Conservation (phyloP, 2,329 filamentous ascomycete genomes). For the Sarocladium brachiariae region DNA sequence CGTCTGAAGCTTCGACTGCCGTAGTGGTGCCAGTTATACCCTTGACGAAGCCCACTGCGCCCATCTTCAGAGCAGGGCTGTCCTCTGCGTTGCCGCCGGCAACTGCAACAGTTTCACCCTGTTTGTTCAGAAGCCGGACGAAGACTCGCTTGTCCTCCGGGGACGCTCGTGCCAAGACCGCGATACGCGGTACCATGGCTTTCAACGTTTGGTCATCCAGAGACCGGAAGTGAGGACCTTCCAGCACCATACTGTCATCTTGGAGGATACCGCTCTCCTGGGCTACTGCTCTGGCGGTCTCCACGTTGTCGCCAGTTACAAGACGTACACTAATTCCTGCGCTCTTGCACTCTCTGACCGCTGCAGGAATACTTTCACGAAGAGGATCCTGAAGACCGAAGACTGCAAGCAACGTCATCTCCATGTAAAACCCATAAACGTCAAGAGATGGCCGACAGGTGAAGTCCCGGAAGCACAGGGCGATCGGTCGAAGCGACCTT, state of each 20-base stretch:
- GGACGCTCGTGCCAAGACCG: constrained; percentile 51
- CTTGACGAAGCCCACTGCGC: constrained; percentile 64
- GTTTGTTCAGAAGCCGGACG: constrained; percentile 44
- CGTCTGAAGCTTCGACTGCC: constrained; percentile 62
- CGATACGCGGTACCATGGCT: constrained; percentile 39
- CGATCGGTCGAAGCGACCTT: constrained; percentile 69
- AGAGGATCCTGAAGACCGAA: constrained; percentile 68
- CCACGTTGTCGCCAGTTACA: constrained; percentile 65
- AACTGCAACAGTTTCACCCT: constrained; percentile 53
- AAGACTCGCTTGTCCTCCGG: constrained; percentile 54
- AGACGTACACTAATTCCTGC: constrained; percentile 64
- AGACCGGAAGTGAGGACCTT: constrained; percentile 55
- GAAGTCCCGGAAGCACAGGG: constrained; percentile 67
- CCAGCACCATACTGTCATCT: constrained; percentile 56
- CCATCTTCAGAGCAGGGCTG: constrained; percentile 57
- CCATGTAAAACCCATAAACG: constrained; percentile 36
- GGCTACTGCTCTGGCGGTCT: constrained; percentile 59
- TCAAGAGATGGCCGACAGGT: constrained; percentile 53
- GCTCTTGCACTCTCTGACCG: constrained; percentile 55
- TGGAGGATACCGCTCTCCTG: constrained; percentile 54
- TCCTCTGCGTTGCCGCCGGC: constrained; percentile 65
- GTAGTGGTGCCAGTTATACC: constrained; percentile 61
- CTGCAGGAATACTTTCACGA: constrained; percentile 55
- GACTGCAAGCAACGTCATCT: constrained; percentile 66
- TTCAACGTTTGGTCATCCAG: constrained; percentile 46